Conservation (phyloP, 306 rosid genomes). For the Quercus dentata region DNA sequence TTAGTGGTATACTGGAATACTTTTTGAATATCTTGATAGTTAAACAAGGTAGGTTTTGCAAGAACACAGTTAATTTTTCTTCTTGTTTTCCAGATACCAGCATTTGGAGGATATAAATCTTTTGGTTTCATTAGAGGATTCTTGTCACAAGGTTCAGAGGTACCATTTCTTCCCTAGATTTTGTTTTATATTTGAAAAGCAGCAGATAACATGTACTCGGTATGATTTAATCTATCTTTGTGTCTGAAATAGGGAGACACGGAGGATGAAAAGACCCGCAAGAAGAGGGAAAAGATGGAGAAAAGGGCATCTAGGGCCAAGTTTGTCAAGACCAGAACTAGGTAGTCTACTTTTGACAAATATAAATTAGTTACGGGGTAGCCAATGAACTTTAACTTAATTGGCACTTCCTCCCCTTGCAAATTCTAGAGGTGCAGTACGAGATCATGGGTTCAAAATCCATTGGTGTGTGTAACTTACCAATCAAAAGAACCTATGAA, state of each 20-base stretch:
- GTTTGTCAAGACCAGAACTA: conserved; percentile 66
- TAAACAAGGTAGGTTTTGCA: not conserved
- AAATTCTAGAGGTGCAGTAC: no score
- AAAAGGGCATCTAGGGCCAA: conserved; percentile 81
- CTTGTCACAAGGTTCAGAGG: conserved; percentile 69
- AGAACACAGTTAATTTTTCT: conserved; percentile 2
- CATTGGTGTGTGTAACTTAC: no score
- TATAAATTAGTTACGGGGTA: not conserved
- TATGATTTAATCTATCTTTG: conserved; percentile 4
- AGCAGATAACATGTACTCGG: not conserved
- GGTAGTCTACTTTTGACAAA: conserved; percentile 35
- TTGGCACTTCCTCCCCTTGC: no score
- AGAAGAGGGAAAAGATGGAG: conserved; percentile 96
- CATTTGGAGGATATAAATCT: conserved; percentile 78
- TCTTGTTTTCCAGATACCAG: conserved; percentile 65
- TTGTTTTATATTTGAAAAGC: not conserved
- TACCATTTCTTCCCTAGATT: conserved; percentile 18
- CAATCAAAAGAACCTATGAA: not conserved
- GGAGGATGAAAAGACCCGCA: conserved; percentile 91
- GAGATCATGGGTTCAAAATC: no score
- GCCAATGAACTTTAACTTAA: no score
- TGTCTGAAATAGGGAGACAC: conserved; percentile 47
- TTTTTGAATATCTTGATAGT: not conserved
- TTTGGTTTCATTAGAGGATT: conserved; percentile 74
- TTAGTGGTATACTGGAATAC: no score